phyloP scores from a whole-genome alignment of 2,329 filamentous ascomycete species.

The Monosporascus sp. region DNA sequence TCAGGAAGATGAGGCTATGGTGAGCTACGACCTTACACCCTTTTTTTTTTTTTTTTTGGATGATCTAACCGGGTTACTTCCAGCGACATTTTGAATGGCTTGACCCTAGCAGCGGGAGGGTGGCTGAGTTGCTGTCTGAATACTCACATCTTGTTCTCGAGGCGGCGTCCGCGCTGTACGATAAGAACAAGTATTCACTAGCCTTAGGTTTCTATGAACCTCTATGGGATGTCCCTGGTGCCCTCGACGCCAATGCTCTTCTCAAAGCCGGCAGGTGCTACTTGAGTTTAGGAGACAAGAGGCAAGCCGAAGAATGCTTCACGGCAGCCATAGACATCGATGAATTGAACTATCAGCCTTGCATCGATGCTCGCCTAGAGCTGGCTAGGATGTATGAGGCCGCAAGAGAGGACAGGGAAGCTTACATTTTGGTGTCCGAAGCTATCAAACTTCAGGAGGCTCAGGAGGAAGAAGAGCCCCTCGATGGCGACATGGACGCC shows the following conservation, averaged over 20 bases:
- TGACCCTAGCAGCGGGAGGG: conserved; percentile 52
- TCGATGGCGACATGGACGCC: conserved; percentile 3
- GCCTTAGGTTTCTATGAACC: conserved; percentile 54
- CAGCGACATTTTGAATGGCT: conserved; percentile 66
- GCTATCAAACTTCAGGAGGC: conserved; percentile 59
- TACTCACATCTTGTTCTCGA: conserved; percentile 79
- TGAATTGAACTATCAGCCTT: conserved; percentile 45
- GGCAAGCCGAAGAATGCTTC: conserved; percentile 73
- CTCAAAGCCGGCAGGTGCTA: conserved; percentile 64
- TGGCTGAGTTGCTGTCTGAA: conserved; percentile 49
- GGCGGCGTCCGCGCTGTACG: conserved; percentile 43
- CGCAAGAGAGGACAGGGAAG: conserved; percentile 66
- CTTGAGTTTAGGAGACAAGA: conserved; percentile 54
- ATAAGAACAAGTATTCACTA: conserved; percentile 25
- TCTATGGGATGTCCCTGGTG: conserved; percentile 42
- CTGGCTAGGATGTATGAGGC: conserved; percentile 82
- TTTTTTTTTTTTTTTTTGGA: conserved; percentile 3
- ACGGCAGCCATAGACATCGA: conserved; percentile 69
- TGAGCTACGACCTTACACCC: conserved; percentile 33
- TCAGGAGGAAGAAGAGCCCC: conserved; percentile 24
- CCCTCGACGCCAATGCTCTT: conserved; percentile 46
- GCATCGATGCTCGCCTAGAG: conserved; percentile 69
- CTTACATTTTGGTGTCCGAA: conserved; percentile 71
- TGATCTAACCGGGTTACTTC: conserved; percentile 10
- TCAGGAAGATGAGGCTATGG: conserved; percentile 66